Evolutionary conservation across 495 filamentous ascomycete species (phyloP), one percentile per base, ranked within the genome.

Genomic region (Opeltia flavorubescens): DNA sequence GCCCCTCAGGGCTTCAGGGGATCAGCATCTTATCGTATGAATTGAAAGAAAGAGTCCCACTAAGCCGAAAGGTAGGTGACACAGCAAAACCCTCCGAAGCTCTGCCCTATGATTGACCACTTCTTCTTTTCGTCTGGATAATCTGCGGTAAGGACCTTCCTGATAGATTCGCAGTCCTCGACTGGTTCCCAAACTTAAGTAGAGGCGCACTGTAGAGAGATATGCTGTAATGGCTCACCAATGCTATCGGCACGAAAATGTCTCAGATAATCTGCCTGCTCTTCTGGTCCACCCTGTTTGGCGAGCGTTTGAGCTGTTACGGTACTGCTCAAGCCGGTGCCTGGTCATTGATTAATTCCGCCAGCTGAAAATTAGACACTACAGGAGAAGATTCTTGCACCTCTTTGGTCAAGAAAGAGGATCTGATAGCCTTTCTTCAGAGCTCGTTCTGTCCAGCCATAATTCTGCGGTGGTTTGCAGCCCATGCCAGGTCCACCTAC

Each of bases 71-170:
- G 70, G 62, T 95, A 96, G 23, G 80, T 83, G 13, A 83, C 67
- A 5, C 69, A 67, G 48, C 83, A 89, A 62, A 94, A 95, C 1
- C 89, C 91, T 26, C 91, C 89, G 58, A 91, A 96, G 17, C 81
- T 87, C 63, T 95, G 89, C 9, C 91, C 91, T 40, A 93, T 77
- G 27, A 85, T 68, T 34, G 66, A 79, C 89, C 91, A 95, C 63
- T 83, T 83, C 55, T 77, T 74, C 55, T 84, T 77, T 13, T 80
- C 77, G 17, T 71, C 66, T 0, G 84, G 80, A 38, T 78, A 84
- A 17, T 82, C 76, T 3, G 68, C 62, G 0, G 81, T 89, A 49
- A 96, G 65, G 25, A 67, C 77, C 44, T 78, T 69, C 1, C 89
- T 74, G 18, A 96, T 76, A 8, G 88, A 86, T 55, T 96, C 89